Base-by-base conservation (phyloP, 2,329 filamentous ascomycete species). In the Phyllosticta citrichinensis region DNA sequence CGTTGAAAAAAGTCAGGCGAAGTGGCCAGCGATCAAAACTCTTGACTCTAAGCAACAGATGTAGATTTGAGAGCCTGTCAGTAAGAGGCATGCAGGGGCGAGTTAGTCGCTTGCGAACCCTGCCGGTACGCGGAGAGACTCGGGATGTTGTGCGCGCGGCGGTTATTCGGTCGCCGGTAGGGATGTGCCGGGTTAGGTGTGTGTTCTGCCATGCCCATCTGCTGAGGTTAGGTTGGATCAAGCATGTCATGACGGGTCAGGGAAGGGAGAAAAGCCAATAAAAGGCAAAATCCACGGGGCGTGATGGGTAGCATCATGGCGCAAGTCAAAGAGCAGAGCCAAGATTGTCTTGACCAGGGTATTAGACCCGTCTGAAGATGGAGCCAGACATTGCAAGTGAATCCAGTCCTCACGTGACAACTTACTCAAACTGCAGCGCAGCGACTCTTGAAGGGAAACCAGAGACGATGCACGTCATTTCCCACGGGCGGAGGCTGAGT, bases 171-270 rank as follows among this genome's bases (percentile, higher is more conserved):
- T 63, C 62, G 27, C 47, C 50, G n/a, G 55, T 24, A 9, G 62
- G 81, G 62, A 96, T 91, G 70, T 96, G 91, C 35, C 87, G 78
- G 5, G 92, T 92, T 35, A 87, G 73, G 70, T 94, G 88, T 1
- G 91, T 84, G 70, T 97, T 91, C 65, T 89, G 89, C 80, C 95
- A 87, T 50, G 93, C 92, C 93, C 93, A 97, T 79, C 89, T 93
- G 64, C n/a, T 47, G 14, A n/a, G 40, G 17, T 47, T n/a, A 47
- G 40, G 40, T 47, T 47, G 40, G 30, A 22, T n/a, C 6, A 6
- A 24, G 20, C 6, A 11, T 47, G 11, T 4, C n/a, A 27, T 25
- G 35, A n/a, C n/a, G 3, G 12, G n/a, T 17, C 9, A 33, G 12
- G 22, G 25, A n/a, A 33, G 35, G 19, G n/a, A 27, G n/a, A 10